Conservation (phyloP, 2,329 filamentous ascomycete species). For the Pestalotiopsis sp. region DNA sequence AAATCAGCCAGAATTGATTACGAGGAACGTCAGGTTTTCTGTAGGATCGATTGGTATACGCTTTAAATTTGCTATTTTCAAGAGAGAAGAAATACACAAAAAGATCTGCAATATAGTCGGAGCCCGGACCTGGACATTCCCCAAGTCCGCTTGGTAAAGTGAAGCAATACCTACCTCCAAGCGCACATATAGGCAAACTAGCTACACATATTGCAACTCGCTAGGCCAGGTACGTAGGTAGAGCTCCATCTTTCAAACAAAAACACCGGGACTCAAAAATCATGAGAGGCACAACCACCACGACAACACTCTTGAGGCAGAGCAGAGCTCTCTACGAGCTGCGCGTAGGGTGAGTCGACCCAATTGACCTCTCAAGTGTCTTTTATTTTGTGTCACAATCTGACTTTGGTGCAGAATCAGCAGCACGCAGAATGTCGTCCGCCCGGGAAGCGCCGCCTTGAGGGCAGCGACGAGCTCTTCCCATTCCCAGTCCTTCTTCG, state of each 20-base stretch:
- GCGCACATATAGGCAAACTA: not conserved
- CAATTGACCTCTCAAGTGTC: not conserved
- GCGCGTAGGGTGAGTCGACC: slow-evolving; percentile 3
- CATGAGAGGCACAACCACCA: slow-evolving; percentile 6
- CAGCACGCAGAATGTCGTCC: slow-evolving; percentile 10
- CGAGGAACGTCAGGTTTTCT: no score
- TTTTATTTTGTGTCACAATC: not conserved
- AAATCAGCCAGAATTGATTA: no score
- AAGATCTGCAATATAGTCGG: no score
- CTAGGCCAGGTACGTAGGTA: not conserved
- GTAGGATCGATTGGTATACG: no score
- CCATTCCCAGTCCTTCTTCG: not conserved
- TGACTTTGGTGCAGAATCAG: not conserved
- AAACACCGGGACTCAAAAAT: not conserved
- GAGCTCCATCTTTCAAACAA: not conserved
- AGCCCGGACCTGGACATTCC: not conserved
- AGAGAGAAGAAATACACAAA: no score
- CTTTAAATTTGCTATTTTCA: no score
- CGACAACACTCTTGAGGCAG: not conserved
- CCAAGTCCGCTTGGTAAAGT: not conserved
- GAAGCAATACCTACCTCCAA: not conserved
- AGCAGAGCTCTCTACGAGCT: slow-evolving; percentile 8
- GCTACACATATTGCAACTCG: not conserved
- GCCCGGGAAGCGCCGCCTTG: slow-evolving; percentile 1
- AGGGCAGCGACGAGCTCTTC: not conserved